phyloP scores from a whole-genome alignment of 768 basidiomycete species.

The Lepiota brunneoincarnata region DNA sequence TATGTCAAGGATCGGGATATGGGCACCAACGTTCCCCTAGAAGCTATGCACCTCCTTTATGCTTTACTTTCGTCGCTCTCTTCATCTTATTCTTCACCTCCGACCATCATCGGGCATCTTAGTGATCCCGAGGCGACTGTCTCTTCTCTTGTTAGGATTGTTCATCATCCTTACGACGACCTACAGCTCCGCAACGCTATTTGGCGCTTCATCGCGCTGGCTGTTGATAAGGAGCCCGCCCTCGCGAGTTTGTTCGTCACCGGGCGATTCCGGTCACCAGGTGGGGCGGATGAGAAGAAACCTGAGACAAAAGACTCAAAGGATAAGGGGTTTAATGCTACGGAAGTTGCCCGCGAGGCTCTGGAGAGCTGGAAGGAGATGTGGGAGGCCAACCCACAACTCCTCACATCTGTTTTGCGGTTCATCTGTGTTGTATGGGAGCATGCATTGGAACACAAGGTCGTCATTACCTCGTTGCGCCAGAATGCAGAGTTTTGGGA shows the following conservation, averaged over 20 bases:
- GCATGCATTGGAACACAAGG: conserved; percentile 71
- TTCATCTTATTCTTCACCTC: conserved; percentile 53
- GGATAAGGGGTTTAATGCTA: conserved; percentile 47
- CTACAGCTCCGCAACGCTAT: conserved; percentile 66
- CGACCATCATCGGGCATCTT: conserved; percentile 77
- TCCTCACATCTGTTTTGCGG: conserved; percentile 69
- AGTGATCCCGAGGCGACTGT: conserved; percentile 74
- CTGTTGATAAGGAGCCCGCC: conserved; percentile 85
- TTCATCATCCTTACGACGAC: conserved; percentile 81
- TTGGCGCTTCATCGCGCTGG: conserved; percentile 82
- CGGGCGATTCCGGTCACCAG: conserved; percentile 60
- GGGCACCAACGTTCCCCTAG: conserved; percentile 57
- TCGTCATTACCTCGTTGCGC: conserved; percentile 53
- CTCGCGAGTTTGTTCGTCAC: conserved; percentile 76
- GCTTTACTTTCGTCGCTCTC: conserved; percentile 67
- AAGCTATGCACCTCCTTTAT: conserved; percentile 66
- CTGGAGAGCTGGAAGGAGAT: conserved; percentile 69
- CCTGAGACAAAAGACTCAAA: conserved; percentile 32
- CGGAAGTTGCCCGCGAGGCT: conserved; percentile 65
- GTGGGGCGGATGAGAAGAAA: conserved; percentile 28
- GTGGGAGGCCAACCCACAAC: conserved; percentile 75
- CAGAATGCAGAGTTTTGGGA: conserved; percentile 67
- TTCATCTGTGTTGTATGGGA: conserved; percentile 82
- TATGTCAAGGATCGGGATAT: conserved; percentile 67
- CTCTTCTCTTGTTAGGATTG: conserved; percentile 62